Percentiles rank a stretch among this genome's conserved stretches.
Evolutionary conservation across 1,284 basidiomycete genomes (phyloP).

Genomic region (Hypsizygus ulmarius): DNA sequence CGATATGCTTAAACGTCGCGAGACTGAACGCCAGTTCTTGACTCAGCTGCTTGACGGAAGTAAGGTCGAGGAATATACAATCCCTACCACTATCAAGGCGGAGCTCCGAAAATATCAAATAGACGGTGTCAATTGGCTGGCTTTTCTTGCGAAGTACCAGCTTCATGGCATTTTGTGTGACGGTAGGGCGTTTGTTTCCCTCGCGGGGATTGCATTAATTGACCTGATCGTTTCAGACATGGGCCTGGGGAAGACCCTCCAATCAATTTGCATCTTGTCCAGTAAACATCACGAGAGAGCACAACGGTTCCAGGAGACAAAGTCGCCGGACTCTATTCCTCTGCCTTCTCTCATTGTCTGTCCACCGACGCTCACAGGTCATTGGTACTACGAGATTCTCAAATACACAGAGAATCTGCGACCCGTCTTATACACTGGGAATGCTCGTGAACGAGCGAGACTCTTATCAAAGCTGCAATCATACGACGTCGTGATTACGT

Average conservation of each 20-base stretch:
- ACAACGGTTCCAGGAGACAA: constrained; percentile 64
- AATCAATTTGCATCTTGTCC: constrained; percentile 96
- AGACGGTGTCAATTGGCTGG: constrained; percentile 98
- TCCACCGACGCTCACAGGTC: constrained; percentile 95
- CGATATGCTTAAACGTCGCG: constrained; percentile 84
- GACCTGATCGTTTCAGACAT: constrained; percentile 64
- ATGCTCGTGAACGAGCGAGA: constrained; percentile 79
- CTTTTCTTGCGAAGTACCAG: constrained; percentile 96
- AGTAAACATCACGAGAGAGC: constrained; percentile 91
- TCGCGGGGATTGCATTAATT: constrained; percentile 3
- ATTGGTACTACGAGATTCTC: constrained; percentile 97
- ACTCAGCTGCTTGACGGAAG: constrained; percentile 92
- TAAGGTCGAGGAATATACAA: constrained; percentile 89
- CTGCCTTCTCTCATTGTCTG: constrained; percentile 95
- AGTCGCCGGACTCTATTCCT: constrained; percentile 78
- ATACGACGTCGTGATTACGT: constrained; percentile 92
- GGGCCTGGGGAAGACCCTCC: constrained; percentile 98
- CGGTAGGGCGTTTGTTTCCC: constrained; percentile 50
- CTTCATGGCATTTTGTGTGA: constrained; percentile 98
- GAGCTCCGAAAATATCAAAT: constrained; percentile 97
- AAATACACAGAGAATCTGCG: constrained; percentile 89
- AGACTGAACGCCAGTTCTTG: constrained; percentile 90
- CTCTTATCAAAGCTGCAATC: constrained; percentile 65
- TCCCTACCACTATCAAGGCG: constrained; percentile 90
- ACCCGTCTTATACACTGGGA: constrained; percentile 89